A percentile compares a stretch with the other conserved stretches of the same genome.
These are phyloP conservation scores for Fallopia convolvulus DNA, from an alignment of 148 eudicot genomes.

Conservation along the genomic window DNA sequence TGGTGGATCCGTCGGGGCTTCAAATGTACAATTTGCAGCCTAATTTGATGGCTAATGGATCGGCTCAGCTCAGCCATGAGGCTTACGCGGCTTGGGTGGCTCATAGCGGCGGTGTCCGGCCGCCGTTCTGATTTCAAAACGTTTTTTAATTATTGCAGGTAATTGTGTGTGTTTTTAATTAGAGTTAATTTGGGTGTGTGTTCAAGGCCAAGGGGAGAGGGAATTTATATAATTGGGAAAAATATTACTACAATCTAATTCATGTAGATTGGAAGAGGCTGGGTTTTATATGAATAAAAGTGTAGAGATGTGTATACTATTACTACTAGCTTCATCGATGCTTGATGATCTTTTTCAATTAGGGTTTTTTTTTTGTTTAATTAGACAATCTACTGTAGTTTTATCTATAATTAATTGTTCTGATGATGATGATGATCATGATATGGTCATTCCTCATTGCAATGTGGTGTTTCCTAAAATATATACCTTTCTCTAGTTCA, in stretches of 20 bases:
- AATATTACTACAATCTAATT: not conserved
- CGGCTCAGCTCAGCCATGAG: slow-evolving; percentile 32
- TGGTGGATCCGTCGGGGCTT: slow-evolving; percentile 23
- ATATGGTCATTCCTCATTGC: not conserved
- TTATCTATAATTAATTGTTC: not conserved
- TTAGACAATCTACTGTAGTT: not conserved
- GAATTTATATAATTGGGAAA: not conserved
- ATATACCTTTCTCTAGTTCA: not conserved
- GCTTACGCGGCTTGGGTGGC: slow-evolving; percentile 32
- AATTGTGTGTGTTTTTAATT: not conserved
- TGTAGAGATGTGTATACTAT: not conserved
- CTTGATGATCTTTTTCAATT: not conserved
- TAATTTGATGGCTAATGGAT: slow-evolving; percentile 32
- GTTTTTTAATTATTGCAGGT: not conserved
- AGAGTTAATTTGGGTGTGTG: not conserved
- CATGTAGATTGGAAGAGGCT: not conserved
- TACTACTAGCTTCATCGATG: not conserved
- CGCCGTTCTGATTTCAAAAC: slow-evolving; percentile 17
- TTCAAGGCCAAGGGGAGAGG: not conserved
- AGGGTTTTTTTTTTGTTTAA: not conserved
- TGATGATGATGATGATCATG: not conserved
- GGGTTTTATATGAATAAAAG: not conserved
- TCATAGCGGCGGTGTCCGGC: slow-evolving; percentile 17
- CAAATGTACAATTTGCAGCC: slow-evolving; percentile 32
- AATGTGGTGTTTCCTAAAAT: not conserved